These are phyloP conservation scores for Malus sieversii DNA, from an alignment of 306 rosid genomes.

Conservation along the genomic window DNA sequence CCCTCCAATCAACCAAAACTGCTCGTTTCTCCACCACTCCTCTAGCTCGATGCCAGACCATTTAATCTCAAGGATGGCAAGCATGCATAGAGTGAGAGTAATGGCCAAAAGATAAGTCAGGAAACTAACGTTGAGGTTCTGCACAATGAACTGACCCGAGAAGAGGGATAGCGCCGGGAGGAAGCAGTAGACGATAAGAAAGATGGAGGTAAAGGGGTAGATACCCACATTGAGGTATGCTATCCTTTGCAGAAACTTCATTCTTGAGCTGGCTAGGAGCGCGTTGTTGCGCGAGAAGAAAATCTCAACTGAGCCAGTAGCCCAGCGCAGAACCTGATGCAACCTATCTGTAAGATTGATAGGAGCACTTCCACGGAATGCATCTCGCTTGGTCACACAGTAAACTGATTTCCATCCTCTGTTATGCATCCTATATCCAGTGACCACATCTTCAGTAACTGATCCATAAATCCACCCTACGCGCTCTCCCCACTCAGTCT, in stretches of 20 bases:
- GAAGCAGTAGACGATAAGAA: slow-evolving; percentile 92
- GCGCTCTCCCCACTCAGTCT: slow-evolving; percentile 94
- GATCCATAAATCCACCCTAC: slow-evolving; percentile 99
- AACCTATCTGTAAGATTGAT: slow-evolving; percentile 90
- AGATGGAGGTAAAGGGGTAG: slow-evolving; percentile 90
- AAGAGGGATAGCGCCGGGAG: slow-evolving; percentile 95
- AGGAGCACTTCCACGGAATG: slow-evolving; percentile 95
- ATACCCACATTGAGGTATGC: slow-evolving; percentile 97
- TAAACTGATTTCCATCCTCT: slow-evolving; percentile 96
- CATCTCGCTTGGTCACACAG: slow-evolving; percentile 93
- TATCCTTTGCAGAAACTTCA: slow-evolving; percentile 76
- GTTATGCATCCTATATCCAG: slow-evolving; percentile 95
- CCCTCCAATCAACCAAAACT: slow-evolving; percentile 96
- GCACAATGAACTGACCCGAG: slow-evolving; percentile 94
- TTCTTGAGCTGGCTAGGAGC: slow-evolving; percentile 67
- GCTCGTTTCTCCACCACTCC: slow-evolving; percentile 99
- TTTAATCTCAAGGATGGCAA: slow-evolving; percentile 80
- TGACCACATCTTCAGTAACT: slow-evolving; percentile 95
- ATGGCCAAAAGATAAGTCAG: slow-evolving; percentile 69
- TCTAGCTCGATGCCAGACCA: slow-evolving; percentile 95
- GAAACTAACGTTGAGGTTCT: slow-evolving; percentile 73
- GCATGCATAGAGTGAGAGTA: slow-evolving; percentile 67
- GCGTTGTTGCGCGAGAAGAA: slow-evolving; percentile 97
- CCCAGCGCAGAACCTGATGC: slow-evolving; percentile 96
- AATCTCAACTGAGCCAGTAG: slow-evolving; percentile 94